Evolutionary conservation across 192 early-diverging fungal species (phyloP).

Genomic region (Phlyctochytrium bullatum): DNA sequence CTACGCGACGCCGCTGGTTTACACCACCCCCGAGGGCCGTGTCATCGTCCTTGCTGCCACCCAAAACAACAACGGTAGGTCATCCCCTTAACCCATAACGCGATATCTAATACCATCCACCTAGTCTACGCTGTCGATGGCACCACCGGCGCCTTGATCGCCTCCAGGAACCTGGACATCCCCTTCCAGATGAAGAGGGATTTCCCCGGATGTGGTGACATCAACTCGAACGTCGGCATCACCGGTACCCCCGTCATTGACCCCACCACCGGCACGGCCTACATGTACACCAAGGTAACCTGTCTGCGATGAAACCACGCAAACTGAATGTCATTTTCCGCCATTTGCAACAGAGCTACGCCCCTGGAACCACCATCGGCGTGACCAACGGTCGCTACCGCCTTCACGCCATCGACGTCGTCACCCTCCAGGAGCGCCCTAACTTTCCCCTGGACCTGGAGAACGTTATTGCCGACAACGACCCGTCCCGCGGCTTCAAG

Average conservation of each 20-base stretch:
- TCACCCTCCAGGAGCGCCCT: conserved; percentile 2
- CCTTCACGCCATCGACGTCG: conserved; percentile 20
- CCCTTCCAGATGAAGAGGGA: conserved; percentile 13
- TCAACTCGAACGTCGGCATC: conserved; percentile 15
- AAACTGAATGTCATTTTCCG: neutral
- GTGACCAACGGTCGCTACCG: neutral
- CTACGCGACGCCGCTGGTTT: conserved; percentile 24
- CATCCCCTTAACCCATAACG: neutral
- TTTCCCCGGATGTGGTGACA: conserved; percentile 11
- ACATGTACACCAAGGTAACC: conserved; percentile 25
- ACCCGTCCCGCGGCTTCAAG: conserved; percentile 10
- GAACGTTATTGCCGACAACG: conserved; percentile 11
- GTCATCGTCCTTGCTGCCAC: conserved; percentile 1
- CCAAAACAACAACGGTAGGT: conserved; percentile 13
- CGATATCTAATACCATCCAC: too few species aligned
- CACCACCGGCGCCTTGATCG: neutral
- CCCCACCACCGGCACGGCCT: conserved; percentile 12
- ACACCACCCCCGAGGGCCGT: neutral
- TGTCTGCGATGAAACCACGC: neutral
- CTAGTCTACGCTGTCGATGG: conserved; percentile 17
- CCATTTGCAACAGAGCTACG: too few species aligned
- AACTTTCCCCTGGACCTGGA: conserved; percentile 9
- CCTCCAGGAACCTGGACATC: conserved; percentile 4
- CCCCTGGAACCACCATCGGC: neutral
- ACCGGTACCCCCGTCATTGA: conserved; percentile 22